A percentile compares a stretch with the other conserved stretches of the same genome.
Conservation (phyloP, 1,139 yeast species). For the Sugiyamaella sp. region DNA sequence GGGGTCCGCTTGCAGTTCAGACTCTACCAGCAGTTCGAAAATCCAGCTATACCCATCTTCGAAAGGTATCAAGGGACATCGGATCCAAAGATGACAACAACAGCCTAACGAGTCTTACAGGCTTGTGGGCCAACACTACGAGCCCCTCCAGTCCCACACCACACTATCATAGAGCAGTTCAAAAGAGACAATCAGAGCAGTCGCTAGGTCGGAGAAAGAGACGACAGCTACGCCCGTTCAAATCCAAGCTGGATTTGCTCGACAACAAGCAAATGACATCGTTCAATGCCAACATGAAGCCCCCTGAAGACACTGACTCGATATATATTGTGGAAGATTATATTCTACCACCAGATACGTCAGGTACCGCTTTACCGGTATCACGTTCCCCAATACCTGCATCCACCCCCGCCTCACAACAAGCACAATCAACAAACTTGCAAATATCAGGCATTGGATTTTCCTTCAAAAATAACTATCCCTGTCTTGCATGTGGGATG, state of each 20-base stretch:
- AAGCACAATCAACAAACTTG: conserved; percentile 22
- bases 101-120: conserved; percentile 4
- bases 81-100: conserved; percentile 4
- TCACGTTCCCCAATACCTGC: not conserved
- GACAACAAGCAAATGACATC: conserved; percentile 67
- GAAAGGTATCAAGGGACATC: conserved; percentile 15
- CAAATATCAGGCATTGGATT: conserved; percentile 36
- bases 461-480: conserved; percentile 27
- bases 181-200: conserved; percentile 20
- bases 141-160: conserved; percentile 7
- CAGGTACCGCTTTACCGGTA: not conserved
- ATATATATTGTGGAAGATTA: conserved; percentile 38
- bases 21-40: conserved; percentile 15
- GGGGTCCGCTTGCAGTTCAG: conserved; percentile 17
- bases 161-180: conserved; percentile 5
- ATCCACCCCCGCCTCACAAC: not conserved
- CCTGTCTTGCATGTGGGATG: conserved; percentile 3
- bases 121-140: conserved; percentile 3
- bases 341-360: conserved; percentile 24
- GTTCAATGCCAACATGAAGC: conserved; percentile 62
- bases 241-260: conserved; percentile 61
- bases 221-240: conserved; percentile 33
- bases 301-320: conserved; percentile 36
- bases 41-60: conserved; percentile 12
- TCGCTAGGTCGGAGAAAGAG: conserved; percentile 17